Evolutionary conservation across 2,329 filamentous ascomycete species (phyloP), one percentile per base, ranked within the genome.

Genomic region (Cordyceps cateniannulata): DNA sequence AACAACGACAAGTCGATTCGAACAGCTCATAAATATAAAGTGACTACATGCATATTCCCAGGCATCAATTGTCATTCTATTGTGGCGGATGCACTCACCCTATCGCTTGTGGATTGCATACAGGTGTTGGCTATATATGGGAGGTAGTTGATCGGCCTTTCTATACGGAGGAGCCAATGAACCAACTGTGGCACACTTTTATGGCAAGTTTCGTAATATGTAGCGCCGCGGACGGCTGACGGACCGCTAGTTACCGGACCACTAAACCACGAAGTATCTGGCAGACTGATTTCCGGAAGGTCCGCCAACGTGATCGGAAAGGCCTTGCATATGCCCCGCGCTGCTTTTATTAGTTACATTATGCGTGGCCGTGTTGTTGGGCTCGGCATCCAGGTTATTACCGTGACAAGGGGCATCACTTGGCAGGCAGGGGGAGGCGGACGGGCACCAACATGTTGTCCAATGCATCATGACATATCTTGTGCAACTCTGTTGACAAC

Each of bases 231-330:
- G 14, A 32, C 29, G 29, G 29, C 29, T 14, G 38, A 5, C 38
- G 18, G 18, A 42, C 12, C 40, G 18, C 40, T 42, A 42, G 40
- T 42, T 18, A 12, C 32, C 32, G 32, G 7, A 35, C 32, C 32
- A 35, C 32, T 35, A 9, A 35, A 8, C 27, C n/a, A n/a, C n/a
- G n/a, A n/a, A n/a, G n/a, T 29, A 32, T 10, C 5, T 25, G 18
- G 35, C n/a, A 48, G 42, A 12, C 29, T 12, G 10, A 35, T 48
- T 47, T 49, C 44, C 54, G 54, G 45, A 47, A 49, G 54, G 54
- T 49, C 53, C 54, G 54, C 25, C 32, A 59, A 38, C 57, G 57
- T 59, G 57, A 59, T 59, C 57, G 57, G 57, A 59, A 45, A 53
- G 55, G 51, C 49, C 47, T n/a, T 59, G 48, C 38, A 20, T 35